Conservation (phyloP, 495 filamentous ascomycete species). For the Elaphomyces granulatus region DNA sequence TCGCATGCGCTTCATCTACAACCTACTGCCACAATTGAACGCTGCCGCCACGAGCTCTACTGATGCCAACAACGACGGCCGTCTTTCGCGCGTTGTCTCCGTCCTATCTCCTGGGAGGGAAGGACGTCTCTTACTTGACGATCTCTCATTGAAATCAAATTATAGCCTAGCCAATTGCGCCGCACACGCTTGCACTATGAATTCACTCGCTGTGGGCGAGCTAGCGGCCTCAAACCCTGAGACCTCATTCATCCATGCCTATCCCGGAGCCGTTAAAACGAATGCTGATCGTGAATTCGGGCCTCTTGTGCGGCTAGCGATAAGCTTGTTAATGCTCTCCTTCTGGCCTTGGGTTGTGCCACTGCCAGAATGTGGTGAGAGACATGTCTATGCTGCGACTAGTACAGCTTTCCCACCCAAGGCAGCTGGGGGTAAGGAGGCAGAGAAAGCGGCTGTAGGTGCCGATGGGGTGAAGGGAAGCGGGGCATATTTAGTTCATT, state of each 20-base stretch:
- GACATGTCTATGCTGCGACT: constrained; percentile 41
- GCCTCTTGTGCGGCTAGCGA: constrained; percentile 4
- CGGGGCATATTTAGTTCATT: constrained; percentile 38
- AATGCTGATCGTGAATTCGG: constrained; percentile 15
- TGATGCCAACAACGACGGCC: too few species aligned
- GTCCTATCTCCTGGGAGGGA: constrained; percentile 42
- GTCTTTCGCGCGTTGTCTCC: constrained; percentile 42
- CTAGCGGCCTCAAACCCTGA: constrained; percentile 31
- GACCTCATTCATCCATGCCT: constrained; percentile 44
- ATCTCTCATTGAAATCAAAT: constrained; percentile 26
- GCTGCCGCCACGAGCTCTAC: constrained; percentile 16
- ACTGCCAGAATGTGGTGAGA: constrained; percentile 33
- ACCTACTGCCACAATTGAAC: constrained; percentile 46
- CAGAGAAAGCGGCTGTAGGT: too few species aligned
- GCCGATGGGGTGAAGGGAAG: constrained; percentile 32
- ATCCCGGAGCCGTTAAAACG: constrained; percentile 40
- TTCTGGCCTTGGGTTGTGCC: constrained; percentile 16
- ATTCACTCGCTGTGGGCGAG: constrained; percentile 36
- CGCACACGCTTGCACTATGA: constrained; percentile 34
- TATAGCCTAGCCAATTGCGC: constrained; percentile 15
- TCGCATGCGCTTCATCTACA: constrained; percentile 45
- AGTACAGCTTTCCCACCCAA: constrained; percentile 32
- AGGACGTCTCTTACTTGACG: constrained; percentile 30
- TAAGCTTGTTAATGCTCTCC: constrained; percentile 7
- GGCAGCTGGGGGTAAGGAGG: constrained; percentile 14